phyloP scores from a whole-genome alignment of 164 flowering plant genomes.

The Aristolochia californica region DNA sequence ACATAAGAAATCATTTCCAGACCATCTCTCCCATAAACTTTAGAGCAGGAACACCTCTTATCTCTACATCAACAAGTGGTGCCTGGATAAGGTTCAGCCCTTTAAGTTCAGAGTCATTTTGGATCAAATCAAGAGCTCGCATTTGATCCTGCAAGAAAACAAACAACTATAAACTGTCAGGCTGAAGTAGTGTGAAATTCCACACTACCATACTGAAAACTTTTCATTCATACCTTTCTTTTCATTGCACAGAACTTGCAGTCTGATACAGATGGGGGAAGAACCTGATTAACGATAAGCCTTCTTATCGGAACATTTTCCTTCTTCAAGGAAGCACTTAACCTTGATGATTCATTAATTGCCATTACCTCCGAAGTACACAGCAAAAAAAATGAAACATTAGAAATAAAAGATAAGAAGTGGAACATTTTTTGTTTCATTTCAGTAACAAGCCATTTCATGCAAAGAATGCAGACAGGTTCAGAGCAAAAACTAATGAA shows the following conservation, averaged over 20 bases:
- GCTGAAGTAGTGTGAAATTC: not conserved
- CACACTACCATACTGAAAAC: not conserved
- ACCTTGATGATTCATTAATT: constrained; percentile 71
- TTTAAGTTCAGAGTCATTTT: constrained; percentile 61
- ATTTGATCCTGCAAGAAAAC: constrained; percentile 41
- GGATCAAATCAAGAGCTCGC: constrained; percentile 80
- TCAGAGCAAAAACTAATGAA: no score
- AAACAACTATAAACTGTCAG: not conserved
- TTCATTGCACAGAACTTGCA: constrained; percentile 92
- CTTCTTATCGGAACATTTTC: constrained; percentile 72
- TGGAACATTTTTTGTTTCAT: not conserved
- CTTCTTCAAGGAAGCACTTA: constrained; percentile 66
- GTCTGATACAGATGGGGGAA: constrained; percentile 77
- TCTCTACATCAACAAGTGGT: constrained; percentile 95
- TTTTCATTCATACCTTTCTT: constrained; percentile 54
- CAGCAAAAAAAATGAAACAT: no score
- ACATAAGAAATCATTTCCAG: constrained; percentile 54
- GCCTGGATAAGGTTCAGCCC: constrained; percentile 63
- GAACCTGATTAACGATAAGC: constrained; percentile 78
- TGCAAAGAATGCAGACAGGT: no score
- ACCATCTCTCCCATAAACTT: constrained; percentile 80
- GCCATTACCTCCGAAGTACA: constrained; percentile 67
- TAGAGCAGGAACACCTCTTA: constrained; percentile 97
- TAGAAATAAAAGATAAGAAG: not conserved
- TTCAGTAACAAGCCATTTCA: no score